Evolutionary conservation across 2,329 filamentous ascomycete genomes (phyloP), one percentile per base, ranked within the genome.

Genomic region (Penicillium aurantiogriseum): DNA sequence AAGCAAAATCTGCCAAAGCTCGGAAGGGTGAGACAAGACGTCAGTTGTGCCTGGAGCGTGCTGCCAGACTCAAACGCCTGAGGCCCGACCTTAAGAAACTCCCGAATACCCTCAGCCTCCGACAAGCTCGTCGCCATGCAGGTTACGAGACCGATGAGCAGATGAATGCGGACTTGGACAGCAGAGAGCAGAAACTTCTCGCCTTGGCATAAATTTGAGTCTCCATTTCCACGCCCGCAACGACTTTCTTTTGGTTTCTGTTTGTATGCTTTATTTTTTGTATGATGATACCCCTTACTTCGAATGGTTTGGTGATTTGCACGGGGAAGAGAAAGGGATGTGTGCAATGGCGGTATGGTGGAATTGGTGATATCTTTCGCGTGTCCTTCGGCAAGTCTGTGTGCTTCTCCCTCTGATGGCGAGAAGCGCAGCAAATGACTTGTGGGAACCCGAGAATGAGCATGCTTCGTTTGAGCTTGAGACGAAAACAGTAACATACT

Each of bases 91-190:
- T 43, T 17, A 42, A 38, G 25, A 55, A 50, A 17, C 52, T 74
- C 33, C 69, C 69, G 2, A 47, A 61, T 13, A 64, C 63, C 11
- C 63, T 74, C 39, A 70, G 60, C 51, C 66, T 69, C 29, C 64
- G 70, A 23, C 62, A 69, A 43, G 70, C 70, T 25, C 47, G 73
- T 39, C 67, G 59, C 25, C 62, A 73, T 43, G 69, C 67, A n/a
- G 68, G 69, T 11, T 74, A 74, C 57, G 63, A 66, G 35, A 64
- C 56, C 23, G 63, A 70, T 49, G 65, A 68, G 47, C 65, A 69
- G 38, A 74, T 74, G 71, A 69, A 73, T 43, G 64, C 61, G 50
- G 71, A 74, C 47, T 62, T 74, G 13, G 54, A 58, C 3, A 39
- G 50, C 15, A 62, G 67, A 31, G 67, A 70, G 57, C 69, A 67